Conservation (phyloP, 139 green algal genomes). For the Coelastrella sp. region DNA sequence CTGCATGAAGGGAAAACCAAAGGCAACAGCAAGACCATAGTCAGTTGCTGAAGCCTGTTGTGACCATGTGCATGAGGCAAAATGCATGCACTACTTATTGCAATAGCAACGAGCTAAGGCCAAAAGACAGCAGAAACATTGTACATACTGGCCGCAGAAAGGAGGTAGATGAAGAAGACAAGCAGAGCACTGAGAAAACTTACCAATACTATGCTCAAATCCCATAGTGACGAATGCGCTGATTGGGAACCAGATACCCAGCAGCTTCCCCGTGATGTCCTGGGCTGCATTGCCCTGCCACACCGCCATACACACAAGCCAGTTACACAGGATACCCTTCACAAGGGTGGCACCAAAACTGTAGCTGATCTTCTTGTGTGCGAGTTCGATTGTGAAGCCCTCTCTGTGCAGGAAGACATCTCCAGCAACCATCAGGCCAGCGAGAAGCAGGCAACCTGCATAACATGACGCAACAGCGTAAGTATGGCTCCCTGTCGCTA, state of each 20-base stretch:
- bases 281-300: slow-evolving; percentile 76
- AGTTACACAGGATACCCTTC: slow-evolving; percentile 89
- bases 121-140: too few species aligned
- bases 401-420: slow-evolving; percentile 50
- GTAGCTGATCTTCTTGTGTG: slow-evolving; percentile 44
- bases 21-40: background rate
- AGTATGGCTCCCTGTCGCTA: too few species aligned
- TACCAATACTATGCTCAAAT: background rate
- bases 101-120: too few species aligned
- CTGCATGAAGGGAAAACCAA: background rate
- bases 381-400: slow-evolving; percentile 34
- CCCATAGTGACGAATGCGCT: slow-evolving; percentile 78
- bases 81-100: too few species aligned
- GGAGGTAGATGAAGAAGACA: too few species aligned
- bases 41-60: too few species aligned
- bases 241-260: slow-evolving; percentile 82
- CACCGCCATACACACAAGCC: slow-evolving; percentile 90
- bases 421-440: slow-evolving; percentile 46
- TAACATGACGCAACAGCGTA: background rate
- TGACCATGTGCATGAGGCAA: too few species aligned
- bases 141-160: too few species aligned
- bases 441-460: slow-evolving; percentile 43
- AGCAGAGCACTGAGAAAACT: too few species aligned
- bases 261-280: slow-evolving; percentile 75
- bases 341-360: slow-evolving; percentile 59